Conservation (phyloP, 164 flowering plant species). For the Annona squamosa region DNA sequence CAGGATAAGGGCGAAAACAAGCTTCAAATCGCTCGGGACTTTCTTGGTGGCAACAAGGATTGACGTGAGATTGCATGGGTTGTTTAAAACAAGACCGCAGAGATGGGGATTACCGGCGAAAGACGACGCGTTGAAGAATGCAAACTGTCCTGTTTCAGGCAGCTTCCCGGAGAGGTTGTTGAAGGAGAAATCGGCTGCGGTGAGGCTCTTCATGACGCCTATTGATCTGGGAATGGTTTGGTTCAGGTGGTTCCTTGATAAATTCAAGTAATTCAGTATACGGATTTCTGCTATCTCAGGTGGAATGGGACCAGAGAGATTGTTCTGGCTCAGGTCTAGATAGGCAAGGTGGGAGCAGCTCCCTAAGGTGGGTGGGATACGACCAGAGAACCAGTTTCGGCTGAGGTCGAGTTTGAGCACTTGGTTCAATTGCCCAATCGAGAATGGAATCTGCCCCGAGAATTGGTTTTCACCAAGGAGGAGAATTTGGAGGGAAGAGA, state of each 20-base stretch:
- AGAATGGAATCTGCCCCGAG: conserved; percentile 57
- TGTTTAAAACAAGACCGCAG: conserved; percentile 60
- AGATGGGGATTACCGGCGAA: conserved; percentile 81
- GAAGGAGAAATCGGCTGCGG: conserved; percentile 85
- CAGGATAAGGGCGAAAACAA: conserved; percentile 63
- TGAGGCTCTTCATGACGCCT: conserved; percentile 80
- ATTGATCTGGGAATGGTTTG: conserved; percentile 60
- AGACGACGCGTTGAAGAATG: conserved; percentile 70
- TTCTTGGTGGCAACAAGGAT: conserved; percentile 21
- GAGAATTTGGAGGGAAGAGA: conserved; percentile 61
- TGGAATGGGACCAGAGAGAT: conserved; percentile 72
- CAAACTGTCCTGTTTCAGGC: conserved; percentile 81
- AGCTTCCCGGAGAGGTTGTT: conserved; percentile 75
- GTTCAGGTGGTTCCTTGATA: conserved; percentile 70
- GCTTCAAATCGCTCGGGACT: conserved; percentile 46
- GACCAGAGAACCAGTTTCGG: conserved; percentile 43
- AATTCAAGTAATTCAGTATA: conserved; percentile 69
- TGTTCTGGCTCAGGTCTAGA: conserved; percentile 81
- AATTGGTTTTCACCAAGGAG: conserved; percentile 55
- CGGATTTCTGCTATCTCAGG: conserved; percentile 45
- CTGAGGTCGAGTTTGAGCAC: conserved; percentile 64
- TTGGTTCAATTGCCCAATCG: conserved; percentile 53
- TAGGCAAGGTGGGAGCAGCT: conserved; percentile 52
- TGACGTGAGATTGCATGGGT: conserved; percentile 62
- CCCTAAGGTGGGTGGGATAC: conserved; percentile 64